Base-by-base conservation (phyloP, 2,329 filamentous ascomycete genomes). In the Penicillium hesseltinei region DNA sequence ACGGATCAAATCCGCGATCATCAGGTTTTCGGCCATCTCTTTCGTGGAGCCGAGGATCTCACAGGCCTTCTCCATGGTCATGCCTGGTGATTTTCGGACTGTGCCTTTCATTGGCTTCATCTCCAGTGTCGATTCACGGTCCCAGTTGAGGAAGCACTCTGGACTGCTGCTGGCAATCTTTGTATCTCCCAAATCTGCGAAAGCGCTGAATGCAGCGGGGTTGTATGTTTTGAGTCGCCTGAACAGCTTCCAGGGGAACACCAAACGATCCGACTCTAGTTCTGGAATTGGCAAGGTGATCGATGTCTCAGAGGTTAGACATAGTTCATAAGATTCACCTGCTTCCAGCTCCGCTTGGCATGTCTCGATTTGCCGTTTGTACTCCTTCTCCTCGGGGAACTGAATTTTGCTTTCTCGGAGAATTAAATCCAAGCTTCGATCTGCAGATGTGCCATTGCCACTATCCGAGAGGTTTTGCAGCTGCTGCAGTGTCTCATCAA, bases 71-170 rank as follows among this genome's bases (percentile, higher is more conserved):
- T 81, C 83, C n/a, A 89, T 80, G 0, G 88, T 94, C 38, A 88
- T 85, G 1, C 79, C 80, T 0, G 81, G 78, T 0, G 83, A 84
- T 67, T 96, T 96, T 66, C 87, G 87, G n/a, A 97, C 91, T 0
- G 93, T 97, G 47, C 93, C 93, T 78, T 97, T 97, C 85, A 97
- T 97, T 0, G 93, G 93, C 8, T 92, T 86, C 82, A 97, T 94
- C 60, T 78, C 75, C 2, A 79, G 65, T 5, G 70, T 73, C 1
- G 73, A 75, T 13, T 69, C 63, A 40, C 82, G 78, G 40, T 81
- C 79, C 84, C 85, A 89, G 54, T 84, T 85, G 17, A 97, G 83
- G 70, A 96, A 97, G 3, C 92, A 89, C 75, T 97, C 93, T 0
- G 93, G 93, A 4, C 91, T 96, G 67, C 88, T 90, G 73, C 89